A percentile compares a stretch with the other conserved stretches of the same genome.
These are phyloP conservation scores for Saccharomycopsis fodiens DNA, from an alignment of 805 yeast species.

Conservation along the genomic window DNA sequence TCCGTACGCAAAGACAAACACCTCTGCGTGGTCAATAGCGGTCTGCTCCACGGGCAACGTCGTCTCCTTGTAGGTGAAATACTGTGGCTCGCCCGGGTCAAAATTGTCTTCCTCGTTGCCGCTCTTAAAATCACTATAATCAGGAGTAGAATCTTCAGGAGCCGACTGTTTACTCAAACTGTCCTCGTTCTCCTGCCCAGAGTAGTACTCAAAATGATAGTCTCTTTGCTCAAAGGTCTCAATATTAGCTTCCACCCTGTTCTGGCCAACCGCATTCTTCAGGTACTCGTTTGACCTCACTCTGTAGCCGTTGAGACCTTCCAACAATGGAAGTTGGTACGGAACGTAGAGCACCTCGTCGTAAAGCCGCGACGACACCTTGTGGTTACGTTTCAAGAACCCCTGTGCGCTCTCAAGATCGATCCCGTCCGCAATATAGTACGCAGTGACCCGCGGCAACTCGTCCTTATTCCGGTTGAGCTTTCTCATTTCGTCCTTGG, in stretches of 20 bases:
- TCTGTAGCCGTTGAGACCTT: constrained; percentile 74
- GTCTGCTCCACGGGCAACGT: constrained; percentile 1
- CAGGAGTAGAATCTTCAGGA: constrained; percentile 25
- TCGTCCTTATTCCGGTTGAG: constrained; percentile 45
- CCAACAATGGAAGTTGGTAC: constrained; percentile 76
- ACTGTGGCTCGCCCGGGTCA: constrained; percentile 91
- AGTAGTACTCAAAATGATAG: constrained; percentile 85
- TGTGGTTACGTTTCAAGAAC: constrained; percentile 64
- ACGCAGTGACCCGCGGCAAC: constrained; percentile 84
- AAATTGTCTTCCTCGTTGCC: constrained; percentile 39
- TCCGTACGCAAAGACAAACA: constrained; percentile 86
- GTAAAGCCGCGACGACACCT: constrained; percentile 77
- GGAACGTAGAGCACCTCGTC: constrained; percentile 94
- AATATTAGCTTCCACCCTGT: constrained; percentile 64
- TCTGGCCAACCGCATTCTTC: constrained; percentile 33
- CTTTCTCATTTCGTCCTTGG: constrained; percentile 44
- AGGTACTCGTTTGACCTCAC: constrained; percentile 55
- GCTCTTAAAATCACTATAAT: constrained; percentile 26
- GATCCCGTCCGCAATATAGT: constrained; percentile 79
- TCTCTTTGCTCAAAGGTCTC: constrained; percentile 80
- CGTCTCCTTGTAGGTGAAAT: constrained; percentile 47
- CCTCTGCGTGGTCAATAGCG: constrained; percentile 56
- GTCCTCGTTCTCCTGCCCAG: constrained; percentile 42
- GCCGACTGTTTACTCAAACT: constrained; percentile 31
- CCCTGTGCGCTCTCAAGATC: constrained; percentile 53